These are phyloP conservation scores for Brettanomyces sp. DNA, from an alignment of 805 yeast genomes.

Conservation along the genomic window DNA sequence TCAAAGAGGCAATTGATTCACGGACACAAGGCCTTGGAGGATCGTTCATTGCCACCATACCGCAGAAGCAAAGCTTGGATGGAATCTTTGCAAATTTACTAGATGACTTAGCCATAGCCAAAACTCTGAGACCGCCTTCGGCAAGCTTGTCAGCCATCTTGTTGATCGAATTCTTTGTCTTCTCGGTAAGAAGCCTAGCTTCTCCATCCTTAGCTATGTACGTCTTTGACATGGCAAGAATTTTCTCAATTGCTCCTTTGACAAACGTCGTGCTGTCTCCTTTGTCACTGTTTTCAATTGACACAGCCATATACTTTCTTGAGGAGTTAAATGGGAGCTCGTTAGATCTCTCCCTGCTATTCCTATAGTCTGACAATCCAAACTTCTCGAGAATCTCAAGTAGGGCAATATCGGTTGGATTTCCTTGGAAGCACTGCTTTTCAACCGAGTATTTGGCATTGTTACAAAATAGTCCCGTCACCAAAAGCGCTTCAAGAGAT, in stretches of 20 bases:
- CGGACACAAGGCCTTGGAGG: constrained; percentile 92
- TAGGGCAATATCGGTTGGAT: constrained; percentile 91
- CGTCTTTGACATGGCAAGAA: constrained; percentile 51
- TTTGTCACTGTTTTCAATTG: constrained; percentile 50
- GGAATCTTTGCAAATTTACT: constrained; percentile 36
- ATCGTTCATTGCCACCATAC: constrained; percentile 92
- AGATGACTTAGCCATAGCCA: constrained; percentile 61
- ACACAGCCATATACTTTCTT: constrained; percentile 87
- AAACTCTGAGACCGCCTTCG: constrained; percentile 73
- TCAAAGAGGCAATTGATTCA: constrained; percentile 59
- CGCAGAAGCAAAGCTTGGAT: constrained; percentile 62
- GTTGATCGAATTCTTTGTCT: constrained; percentile 35
- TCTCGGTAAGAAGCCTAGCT: constrained; percentile 41
- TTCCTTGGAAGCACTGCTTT: constrained; percentile 68
- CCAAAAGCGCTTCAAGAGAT: constrained; percentile 48
- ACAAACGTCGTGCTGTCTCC: constrained; percentile 52
- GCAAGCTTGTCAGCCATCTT: constrained; percentile 62
- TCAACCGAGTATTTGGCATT: constrained; percentile 64
- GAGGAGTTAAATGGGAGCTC: constrained; percentile 82
- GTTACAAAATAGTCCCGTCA: constrained; percentile 66
- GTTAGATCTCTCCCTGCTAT: constrained; percentile 43
- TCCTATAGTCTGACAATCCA: constrained; percentile 64
- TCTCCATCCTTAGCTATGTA: constrained; percentile 54
- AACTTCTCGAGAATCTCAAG: constrained; percentile 65
- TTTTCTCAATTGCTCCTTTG: constrained; percentile 85